A percentile compares a stretch with the other conserved stretches of the same genome.
Evolutionary conservation across 768 basidiomycete genomes (phyloP).

Genomic region (Suillus alpinus): DNA sequence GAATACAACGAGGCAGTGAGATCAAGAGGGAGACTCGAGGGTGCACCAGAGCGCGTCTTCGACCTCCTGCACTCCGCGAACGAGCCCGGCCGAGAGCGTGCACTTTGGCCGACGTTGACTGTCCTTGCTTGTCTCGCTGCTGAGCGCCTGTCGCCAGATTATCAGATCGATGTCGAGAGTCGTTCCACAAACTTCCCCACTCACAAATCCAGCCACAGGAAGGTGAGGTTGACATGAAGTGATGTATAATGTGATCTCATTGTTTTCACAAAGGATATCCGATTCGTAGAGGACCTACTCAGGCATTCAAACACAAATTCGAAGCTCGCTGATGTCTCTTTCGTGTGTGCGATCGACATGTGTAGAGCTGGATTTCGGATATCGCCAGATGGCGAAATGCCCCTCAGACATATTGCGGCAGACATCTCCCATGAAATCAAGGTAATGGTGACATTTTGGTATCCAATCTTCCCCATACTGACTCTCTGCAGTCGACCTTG

Average conservation of each 20-base stretch:
- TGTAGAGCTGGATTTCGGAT: constrained; percentile 63
- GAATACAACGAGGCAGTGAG: constrained; percentile 77
- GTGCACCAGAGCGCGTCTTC: constrained; percentile 82
- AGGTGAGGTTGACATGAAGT: constrained; percentile 15
- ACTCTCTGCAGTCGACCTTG: constrained; percentile 6
- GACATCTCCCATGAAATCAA: constrained; percentile 82
- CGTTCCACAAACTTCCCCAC: constrained; percentile 28
- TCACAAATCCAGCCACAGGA: constrained; percentile 30
- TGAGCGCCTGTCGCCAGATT: constrained; percentile 65
- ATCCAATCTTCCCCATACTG: constrained; percentile 18
- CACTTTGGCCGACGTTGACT: constrained; percentile 79
- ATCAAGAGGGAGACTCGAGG: constrained; percentile 65
- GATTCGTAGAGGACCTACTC: constrained; percentile 61
- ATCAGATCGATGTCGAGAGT: constrained; percentile 38
- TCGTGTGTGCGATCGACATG: constrained; percentile 74
- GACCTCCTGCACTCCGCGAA: constrained; percentile 65
- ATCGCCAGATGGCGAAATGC: constrained; percentile 55
- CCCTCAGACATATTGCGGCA: constrained; percentile 60
- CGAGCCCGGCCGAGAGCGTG: constrained; percentile 43
- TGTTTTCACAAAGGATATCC: constrained; percentile 36
- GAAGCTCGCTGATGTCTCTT: constrained; percentile 62
- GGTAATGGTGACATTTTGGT: constrained; percentile 34
- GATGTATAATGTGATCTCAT: not conserved
- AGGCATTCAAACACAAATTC: constrained; percentile 54
- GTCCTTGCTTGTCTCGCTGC: constrained; percentile 72